Evolutionary conservation across 1,284 basidiomycete species (phyloP), one percentile per base, ranked within the genome.

Genomic region (Sanghuangporus weigelae): DNA sequence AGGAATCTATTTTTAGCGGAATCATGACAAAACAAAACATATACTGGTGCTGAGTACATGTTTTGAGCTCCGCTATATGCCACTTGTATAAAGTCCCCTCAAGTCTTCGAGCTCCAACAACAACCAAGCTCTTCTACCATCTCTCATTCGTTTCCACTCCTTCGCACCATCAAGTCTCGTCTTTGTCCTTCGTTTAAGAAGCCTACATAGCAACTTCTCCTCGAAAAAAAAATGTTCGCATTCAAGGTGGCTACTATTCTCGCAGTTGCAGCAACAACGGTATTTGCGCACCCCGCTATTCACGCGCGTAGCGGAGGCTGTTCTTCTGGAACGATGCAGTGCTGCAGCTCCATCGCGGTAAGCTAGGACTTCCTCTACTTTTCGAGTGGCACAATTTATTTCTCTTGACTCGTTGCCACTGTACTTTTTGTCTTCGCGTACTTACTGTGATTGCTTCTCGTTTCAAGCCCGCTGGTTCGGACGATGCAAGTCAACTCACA

Each of bases 241-340:
- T 63, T 53, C 61, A 63, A 59, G 42, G 12, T 65, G 40, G 54
- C 48, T 60, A 54, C 60, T 14, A 40, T 65, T 54, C 58, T 63
- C 51, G 64, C 64, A n/a, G 53, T 63, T 36, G 54, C 57, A 38
- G n/a, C 51, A 19, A 11, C 57, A 44, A 26, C 50, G 44, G 44
- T 40, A 12, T n/a, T 46, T 2, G 11, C 40, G 3, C 40, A 42
- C n/a, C 49, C 61, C 50, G 26, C 31, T 35, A 38, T 42, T 16
- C 23, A 35, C 21, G 14, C 44, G 4, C 56, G 36, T 19, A 19
- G 44, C 42, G 53, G 23, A 26, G 19, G 12, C 23, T 66, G 64
- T 51, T 57, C 44, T 16, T 38, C 60, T 16, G 60, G 60, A 11
- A 53, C 44, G 3, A 38, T 55, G 4, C 31, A 50, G 12, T 66